These are phyloP conservation scores for Glycine latifolia DNA, from an alignment of 306 rosid genomes.

Conservation along the genomic window DNA sequence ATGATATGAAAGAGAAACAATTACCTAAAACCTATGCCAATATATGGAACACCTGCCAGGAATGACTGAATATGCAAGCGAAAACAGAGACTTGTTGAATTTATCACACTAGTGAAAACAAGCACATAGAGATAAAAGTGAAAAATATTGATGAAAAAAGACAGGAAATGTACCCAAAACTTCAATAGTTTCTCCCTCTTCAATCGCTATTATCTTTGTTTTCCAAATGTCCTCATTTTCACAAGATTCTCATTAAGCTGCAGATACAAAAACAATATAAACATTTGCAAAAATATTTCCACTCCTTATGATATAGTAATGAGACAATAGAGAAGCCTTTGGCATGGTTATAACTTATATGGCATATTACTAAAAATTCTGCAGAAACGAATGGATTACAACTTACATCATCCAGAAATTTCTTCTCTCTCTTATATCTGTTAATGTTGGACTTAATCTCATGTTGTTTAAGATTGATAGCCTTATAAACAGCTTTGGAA, in stretches of 20 bases:
- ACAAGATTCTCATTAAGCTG: constrained; percentile 92
- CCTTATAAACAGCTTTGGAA: constrained; percentile 70
- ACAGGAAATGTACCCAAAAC: constrained; percentile 70
- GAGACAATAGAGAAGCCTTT: constrained; percentile 11
- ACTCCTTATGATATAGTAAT: constrained; percentile 11
- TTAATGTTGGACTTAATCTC: constrained; percentile 79
- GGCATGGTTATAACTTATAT: constrained; percentile 32
- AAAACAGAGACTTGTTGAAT: constrained; percentile 39
- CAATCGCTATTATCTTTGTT: constrained; percentile 59
- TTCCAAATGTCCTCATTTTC: constrained; percentile 84
- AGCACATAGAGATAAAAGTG: not conserved
- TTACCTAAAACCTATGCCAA: constrained; percentile 94
- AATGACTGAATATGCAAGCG: constrained; percentile 91
- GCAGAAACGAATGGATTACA: not conserved
- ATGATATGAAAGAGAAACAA: constrained; percentile 24
- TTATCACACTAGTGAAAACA: constrained; percentile 15
- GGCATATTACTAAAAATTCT: constrained; percentile 11
- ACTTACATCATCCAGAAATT: too few relatives aligned
- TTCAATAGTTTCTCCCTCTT: constrained; percentile 94
- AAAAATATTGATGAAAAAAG: constrained; percentile 26
- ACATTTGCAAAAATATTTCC: constrained; percentile 23
- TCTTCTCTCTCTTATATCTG: not conserved
- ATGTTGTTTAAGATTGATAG: constrained; percentile 69
- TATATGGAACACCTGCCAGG: constrained; percentile 91
- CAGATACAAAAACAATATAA: constrained; percentile 46